These are phyloP conservation scores for Mycosphaerella arachidis DNA, from an alignment of 2,329 filamentous ascomycete genomes.

Conservation along the genomic window DNA sequence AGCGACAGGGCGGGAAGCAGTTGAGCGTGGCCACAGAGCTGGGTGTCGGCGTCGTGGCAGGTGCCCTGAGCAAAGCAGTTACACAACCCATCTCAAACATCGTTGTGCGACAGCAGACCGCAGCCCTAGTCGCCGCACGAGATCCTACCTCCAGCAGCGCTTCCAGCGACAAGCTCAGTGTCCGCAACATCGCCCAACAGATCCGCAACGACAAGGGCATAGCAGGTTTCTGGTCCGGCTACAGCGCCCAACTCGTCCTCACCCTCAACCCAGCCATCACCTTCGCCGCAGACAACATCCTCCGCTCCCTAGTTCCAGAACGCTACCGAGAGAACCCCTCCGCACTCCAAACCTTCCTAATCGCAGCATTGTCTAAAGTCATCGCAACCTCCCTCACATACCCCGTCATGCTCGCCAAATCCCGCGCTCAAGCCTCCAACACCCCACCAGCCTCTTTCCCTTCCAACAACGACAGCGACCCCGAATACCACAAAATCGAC, in stretches of 20 bases:
- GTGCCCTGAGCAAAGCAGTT: conserved; percentile 67
- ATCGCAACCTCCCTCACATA: conserved; percentile 74
- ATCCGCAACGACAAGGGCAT: conserved; percentile 68
- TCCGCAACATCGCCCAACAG: conserved; percentile 56
- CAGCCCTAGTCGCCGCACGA: conserved; percentile 47
- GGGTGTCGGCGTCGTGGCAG: conserved; percentile 66
- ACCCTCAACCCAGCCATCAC: conserved; percentile 84
- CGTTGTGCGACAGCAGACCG: conserved; percentile 75
- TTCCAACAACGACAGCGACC: conserved; percentile 21
- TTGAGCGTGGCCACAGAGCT: conserved; percentile 69
- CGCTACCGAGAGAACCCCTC: conserved; percentile 51
- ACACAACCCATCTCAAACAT: conserved; percentile 80
- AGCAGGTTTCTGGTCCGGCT: conserved; percentile 79
- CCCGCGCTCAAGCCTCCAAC: conserved; percentile 63
- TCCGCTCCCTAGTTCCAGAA: conserved; percentile 59
- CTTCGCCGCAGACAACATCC: conserved; percentile 71
- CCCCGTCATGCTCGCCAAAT: conserved; percentile 81
- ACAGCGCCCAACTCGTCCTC: conserved; percentile 72
- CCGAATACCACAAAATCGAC: conserved; percentile 13
- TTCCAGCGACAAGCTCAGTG: conserved; percentile 31
- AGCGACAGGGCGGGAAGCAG: conserved; percentile 35
- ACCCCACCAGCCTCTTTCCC: conserved; percentile 16
- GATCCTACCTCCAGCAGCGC: conserved; percentile 30
- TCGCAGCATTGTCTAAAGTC: conserved; percentile 75
- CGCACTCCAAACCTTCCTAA: conserved; percentile 54